phyloP scores from a whole-genome alignment of 352 stramenopile genomes.

The Phytophthora idaei region DNA sequence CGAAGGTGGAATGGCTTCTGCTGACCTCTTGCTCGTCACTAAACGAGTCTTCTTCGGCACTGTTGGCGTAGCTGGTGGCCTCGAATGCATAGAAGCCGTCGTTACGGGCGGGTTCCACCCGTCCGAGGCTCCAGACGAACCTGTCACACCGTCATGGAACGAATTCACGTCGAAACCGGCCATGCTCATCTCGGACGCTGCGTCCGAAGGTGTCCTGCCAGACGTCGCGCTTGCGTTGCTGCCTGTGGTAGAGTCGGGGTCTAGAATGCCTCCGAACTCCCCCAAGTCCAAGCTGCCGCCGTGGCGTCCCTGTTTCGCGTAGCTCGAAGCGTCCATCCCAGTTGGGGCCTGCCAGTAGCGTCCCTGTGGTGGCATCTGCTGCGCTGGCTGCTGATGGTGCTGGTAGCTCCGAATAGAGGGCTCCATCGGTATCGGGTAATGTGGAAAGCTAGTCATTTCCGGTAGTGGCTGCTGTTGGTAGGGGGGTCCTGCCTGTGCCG shows the following conservation, averaged over 20 bases:
- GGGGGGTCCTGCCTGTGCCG: neutral
- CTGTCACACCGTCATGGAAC: constrained; percentile 37
- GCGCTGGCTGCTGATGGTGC: constrained; percentile 32
- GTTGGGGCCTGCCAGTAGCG: constrained; percentile 35
- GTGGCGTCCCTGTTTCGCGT: constrained; percentile 27
- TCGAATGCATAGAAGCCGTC: neutral
- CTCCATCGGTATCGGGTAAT: constrained; percentile 39
- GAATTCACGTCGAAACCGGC: constrained; percentile 43
- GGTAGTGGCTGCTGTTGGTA: constrained; percentile 23
- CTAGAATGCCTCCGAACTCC: constrained; percentile 50
- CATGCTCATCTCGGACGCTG: constrained; percentile 37
- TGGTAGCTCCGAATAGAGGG: constrained; percentile 33
- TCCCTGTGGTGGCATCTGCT: constrained; percentile 20
- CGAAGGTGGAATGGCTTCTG: neutral
- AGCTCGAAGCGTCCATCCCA: constrained; percentile 19
- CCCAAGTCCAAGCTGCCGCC: constrained; percentile 37
- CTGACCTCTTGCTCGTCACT: constrained; percentile 1
- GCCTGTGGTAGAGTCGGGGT: constrained; percentile 10
- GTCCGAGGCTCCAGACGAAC: neutral
- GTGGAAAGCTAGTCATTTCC: constrained; percentile 27
- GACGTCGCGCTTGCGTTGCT: constrained; percentile 5
- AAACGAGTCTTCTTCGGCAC: neutral
- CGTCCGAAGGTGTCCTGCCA: constrained; percentile 15
- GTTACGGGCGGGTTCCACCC: constrained; percentile 5
- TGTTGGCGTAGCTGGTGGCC: neutral